A percentile compares a stretch with the other conserved stretches of the same genome.
These are phyloP conservation scores for Ophiostoma angusticollis DNA, from an alignment of 2,329 filamentous ascomycete species.

Conservation along the genomic window DNA sequence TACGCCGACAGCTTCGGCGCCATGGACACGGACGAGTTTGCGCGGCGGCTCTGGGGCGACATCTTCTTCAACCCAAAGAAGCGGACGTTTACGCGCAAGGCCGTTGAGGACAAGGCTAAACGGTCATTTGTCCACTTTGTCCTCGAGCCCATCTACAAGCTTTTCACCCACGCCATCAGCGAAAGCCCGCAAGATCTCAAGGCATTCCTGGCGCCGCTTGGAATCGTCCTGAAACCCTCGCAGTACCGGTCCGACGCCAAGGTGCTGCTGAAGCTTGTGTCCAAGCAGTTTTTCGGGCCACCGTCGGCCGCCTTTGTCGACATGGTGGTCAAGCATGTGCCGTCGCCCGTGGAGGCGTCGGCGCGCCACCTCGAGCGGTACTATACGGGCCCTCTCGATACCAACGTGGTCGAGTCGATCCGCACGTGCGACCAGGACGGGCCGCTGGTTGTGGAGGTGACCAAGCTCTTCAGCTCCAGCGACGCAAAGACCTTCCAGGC, in stretches of 20 bases:
- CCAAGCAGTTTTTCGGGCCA: conserved; percentile 88
- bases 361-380: conserved; percentile 67
- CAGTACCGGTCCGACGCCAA: conserved; percentile 86
- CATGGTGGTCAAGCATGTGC: conserved; percentile 83
- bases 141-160: conserved; percentile 92
- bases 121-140: conserved; percentile 90
- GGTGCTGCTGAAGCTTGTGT: conserved; percentile 76
- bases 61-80: conserved; percentile 89
- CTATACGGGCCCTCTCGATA: conserved; percentile 83
- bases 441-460: conserved; percentile 79
- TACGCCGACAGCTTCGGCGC: conserved; percentile 80
- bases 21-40: conserved; percentile 72
- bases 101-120: conserved; percentile 64
- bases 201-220: conserved; percentile 61
- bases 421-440: conserved; percentile 75
- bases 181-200: conserved; percentile 77
- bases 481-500: conserved; percentile 88
- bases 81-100: conserved; percentile 83
- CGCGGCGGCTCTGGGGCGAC: conserved; percentile 82
- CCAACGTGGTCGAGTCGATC: conserved; percentile 69
- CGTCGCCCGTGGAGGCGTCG: conserved; percentile 70
- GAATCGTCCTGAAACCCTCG: conserved; percentile 79
- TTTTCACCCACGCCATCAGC: conserved; percentile 90
- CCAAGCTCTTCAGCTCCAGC: conserved; percentile 80
- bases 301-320: conserved; percentile 87